Evolutionary conservation across 176 grass and related monocot species (phyloP).

Genomic region (Raddia distichophylla): DNA sequence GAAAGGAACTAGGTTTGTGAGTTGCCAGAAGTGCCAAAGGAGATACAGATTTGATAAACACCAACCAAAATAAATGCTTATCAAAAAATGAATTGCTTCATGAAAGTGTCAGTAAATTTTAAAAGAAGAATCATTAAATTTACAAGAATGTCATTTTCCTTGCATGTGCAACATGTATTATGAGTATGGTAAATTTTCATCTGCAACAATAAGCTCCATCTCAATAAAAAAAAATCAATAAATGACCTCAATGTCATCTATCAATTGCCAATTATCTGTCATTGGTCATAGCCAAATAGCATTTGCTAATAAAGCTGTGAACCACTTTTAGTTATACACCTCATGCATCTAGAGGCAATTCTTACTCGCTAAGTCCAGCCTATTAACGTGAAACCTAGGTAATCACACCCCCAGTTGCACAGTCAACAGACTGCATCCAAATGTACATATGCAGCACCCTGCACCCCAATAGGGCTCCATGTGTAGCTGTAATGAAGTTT

Average conservation of each 20-base stretch:
- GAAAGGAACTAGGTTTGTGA: conserved; percentile 8
- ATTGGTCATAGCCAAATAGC: conserved; percentile 17
- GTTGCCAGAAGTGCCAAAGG: conserved; percentile 15
- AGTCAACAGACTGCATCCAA: background rate
- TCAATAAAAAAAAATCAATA: background rate
- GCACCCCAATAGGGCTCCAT: background rate
- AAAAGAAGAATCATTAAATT: conserved; percentile 4
- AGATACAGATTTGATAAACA: background rate
- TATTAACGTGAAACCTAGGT: background rate
- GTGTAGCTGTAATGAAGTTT: background rate
- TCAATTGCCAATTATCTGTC: background rate
- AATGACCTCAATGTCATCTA: background rate
- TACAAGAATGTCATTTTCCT: background rate
- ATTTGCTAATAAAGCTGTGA: background rate
- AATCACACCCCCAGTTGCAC: background rate
- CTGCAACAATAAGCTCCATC: conserved; percentile 5
- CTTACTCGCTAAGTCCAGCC: background rate
- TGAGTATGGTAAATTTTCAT: conserved; percentile 5
- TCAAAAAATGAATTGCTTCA: background rate
- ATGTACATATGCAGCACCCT: background rate
- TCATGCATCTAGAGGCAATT: background rate
- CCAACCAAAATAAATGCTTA: conserved; percentile 9
- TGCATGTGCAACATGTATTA: conserved; percentile 17
- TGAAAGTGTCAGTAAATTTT: background rate
- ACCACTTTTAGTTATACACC: conserved; percentile 5